Percentiles rank a stretch among this genome's conserved stretches.
These are phyloP conservation scores for Diaporthe sp. DNA, from an alignment of 2,329 filamentous ascomycete genomes.

Conservation along the genomic window DNA sequence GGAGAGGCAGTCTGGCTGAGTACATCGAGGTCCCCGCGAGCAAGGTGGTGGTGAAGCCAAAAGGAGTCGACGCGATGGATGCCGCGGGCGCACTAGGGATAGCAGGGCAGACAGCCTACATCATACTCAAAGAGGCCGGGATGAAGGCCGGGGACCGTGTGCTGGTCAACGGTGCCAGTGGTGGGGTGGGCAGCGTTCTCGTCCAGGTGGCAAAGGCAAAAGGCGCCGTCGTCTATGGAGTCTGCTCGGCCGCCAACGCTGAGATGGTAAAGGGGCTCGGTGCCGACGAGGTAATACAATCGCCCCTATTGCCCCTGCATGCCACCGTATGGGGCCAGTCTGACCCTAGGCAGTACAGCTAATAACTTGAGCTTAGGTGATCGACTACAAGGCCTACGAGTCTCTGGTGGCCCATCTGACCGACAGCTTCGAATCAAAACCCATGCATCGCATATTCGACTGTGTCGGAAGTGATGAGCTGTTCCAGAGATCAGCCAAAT, in stretches of 20 bases:
- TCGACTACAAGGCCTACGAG: conserved; percentile 58
- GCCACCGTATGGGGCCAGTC: too few species aligned
- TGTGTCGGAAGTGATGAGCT: conserved; percentile 63
- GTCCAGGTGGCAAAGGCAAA: conserved; percentile 61
- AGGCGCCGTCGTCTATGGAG: conserved; percentile 59
- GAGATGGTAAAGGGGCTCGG: conserved; percentile 62
- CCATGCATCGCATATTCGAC: conserved; percentile 64
- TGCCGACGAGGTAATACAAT: conserved; percentile 59
- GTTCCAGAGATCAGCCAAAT: conserved; percentile 56
- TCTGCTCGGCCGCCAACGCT: conserved; percentile 63
- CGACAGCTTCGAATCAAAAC: conserved; percentile 31
- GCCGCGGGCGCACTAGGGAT: conserved; percentile 52
- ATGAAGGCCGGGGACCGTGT: conserved; percentile 50
- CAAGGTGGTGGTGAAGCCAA: conserved; percentile 49
- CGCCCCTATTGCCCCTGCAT: not conserved
- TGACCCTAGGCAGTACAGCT: not conserved
- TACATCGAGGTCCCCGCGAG: conserved; percentile 52
- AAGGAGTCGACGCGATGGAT: conserved; percentile 42
- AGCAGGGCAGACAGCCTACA: conserved; percentile 52
- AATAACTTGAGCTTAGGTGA: conserved; percentile 47
- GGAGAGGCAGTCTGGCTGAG: conserved; percentile 52
- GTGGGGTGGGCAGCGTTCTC: conserved; percentile 62
- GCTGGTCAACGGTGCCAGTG: conserved; percentile 65
- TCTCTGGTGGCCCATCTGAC: conserved; percentile 54
- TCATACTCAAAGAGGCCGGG: conserved; percentile 46